Evolutionary conservation across 2,329 filamentous ascomycete species (phyloP), one percentile per base, ranked within the genome.

Genomic region (Tolypocladium sp.): DNA sequence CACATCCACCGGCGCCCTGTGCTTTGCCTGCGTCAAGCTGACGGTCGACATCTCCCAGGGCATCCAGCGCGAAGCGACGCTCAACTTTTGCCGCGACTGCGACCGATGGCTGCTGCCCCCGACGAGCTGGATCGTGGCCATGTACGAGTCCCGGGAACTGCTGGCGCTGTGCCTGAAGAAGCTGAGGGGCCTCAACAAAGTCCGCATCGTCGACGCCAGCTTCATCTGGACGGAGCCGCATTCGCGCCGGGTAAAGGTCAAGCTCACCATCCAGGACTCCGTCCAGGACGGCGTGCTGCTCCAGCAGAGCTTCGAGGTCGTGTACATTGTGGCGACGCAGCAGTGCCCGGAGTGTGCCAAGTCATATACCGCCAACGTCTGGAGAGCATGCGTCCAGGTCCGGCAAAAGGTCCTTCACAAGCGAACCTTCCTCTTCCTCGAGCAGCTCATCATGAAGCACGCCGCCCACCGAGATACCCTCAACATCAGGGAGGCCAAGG

Each of bases 211-310:
- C 69, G 94, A 99, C 72, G 94, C 94, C 54, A 90, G 86, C 68
- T 99, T 97, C 71, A 90, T 97, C 70, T 99, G 94, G 94, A 99
- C 94, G 1, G 94, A 99, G 75, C 93, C 94, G 13, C 94, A 99
- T 77, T 97, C 92, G 67, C 83, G 91, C 70, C 82, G 94, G 71
- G 83, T 97, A 64, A 95, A 92, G 76, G 87, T 97, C 73, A 97
- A 97, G 79, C 88, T 99, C 73, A 97, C 94, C 1, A 88, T 97
- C 55, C 94, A 97, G 70, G 83, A 86, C 61, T 75, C 80, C 27
- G 83, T 87, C 2, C 81, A 82, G 57, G 83, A 85, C 58, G 84
- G 84, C 33, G 80, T 86, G 53, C 73, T 88, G 59, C 79, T 99
- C 67, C 94, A 99, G 75, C 94, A 99, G 76, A 89, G 86, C 56